Base-by-base conservation (phyloP, 768 basidiomycete genomes). In the Lactifluus hygrophoroides region DNA sequence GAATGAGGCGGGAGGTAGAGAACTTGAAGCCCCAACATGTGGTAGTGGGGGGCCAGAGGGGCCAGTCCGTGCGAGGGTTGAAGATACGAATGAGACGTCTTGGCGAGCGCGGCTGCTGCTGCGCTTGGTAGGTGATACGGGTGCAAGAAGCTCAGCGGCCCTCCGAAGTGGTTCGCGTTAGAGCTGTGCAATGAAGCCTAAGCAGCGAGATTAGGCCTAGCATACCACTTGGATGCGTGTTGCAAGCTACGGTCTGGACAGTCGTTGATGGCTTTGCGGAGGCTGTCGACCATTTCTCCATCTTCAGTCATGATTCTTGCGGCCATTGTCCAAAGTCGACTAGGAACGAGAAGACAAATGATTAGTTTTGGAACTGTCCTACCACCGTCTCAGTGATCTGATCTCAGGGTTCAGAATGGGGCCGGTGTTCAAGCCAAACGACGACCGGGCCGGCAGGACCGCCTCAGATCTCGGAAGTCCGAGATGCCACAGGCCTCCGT, bases 161-260 rank as follows among this genome's bases (percentile, higher is more conserved):
- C 90, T 92, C 60, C 32, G 44, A 28, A 28, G n/a, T n/a, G n/a
- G n/a, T n/a, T n/a, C n/a, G n/a, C 56, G 49, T 64, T 16, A 49
- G 48, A 52, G 56, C 21, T n/a, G 27, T 5, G 42, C 21, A 43
- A n/a, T n/a, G n/a, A n/a, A n/a, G n/a, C n/a, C n/a, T n/a, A n/a
- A n/a, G n/a, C n/a, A n/a, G n/a, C n/a, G n/a, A n/a, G n/a, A n/a
- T n/a, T n/a, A n/a, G n/a, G n/a, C n/a, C n/a, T n/a, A 37, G 62
- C 76, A 56, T 67, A 90, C 90, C 90, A 92, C 76, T 90, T 91
- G 34, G 87, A 79, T 53, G 89, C 86, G 28, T 80, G 76, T 16
- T 75, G 69, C 40, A 93, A 72, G 2, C 89, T 86, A 69, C 89
- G 75, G 27, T 87, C 84, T 17, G 85, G 76, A 64, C 89, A 91